A percentile compares a stretch with the other conserved stretches of the same genome.
Conservation (phyloP, 2,329 filamentous ascomycete species). For the Lasiodiplodia sp. region DNA sequence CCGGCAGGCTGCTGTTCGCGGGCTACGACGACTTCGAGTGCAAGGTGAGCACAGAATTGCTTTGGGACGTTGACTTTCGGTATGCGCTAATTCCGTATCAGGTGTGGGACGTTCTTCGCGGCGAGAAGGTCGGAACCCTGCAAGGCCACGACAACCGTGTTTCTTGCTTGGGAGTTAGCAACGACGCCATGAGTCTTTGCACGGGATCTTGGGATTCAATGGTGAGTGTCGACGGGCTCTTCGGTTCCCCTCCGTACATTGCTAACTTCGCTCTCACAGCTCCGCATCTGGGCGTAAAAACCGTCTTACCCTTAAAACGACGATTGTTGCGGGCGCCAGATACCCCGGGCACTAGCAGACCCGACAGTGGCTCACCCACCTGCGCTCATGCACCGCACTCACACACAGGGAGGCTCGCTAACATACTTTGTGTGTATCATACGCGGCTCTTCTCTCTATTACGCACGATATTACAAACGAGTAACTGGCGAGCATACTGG, state of each 20-base stretch:
- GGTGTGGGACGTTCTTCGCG: constrained; percentile 98
- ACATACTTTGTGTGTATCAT: constrained; percentile 29
- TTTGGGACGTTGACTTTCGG: constrained; percentile 22
- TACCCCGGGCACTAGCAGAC: constrained; percentile 21
- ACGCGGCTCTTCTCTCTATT: constrained; percentile 21
- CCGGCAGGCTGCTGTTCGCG: constrained; percentile 91
- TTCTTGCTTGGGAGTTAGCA: constrained; percentile 97
- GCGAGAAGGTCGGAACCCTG: constrained; percentile 94
- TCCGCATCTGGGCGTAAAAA: constrained; percentile 60
- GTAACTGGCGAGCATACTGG: constrained; percentile 29
- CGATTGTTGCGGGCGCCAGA: constrained; percentile 24
- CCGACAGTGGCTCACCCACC: constrained; percentile 24
- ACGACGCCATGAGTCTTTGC: constrained; percentile 98
- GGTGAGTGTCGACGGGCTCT: constrained; percentile 65
- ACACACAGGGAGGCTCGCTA: constrained; percentile 16
- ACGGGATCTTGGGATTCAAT: constrained; percentile 99
- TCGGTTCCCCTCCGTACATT: neutral
- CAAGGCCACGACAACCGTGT: constrained; percentile 99
- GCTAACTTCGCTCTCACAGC: constrained; percentile 40
- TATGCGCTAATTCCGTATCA: constrained; percentile 50
- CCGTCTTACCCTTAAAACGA: constrained; percentile 9
- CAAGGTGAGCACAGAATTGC: constrained; percentile 73
- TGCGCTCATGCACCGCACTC: constrained; percentile 34
- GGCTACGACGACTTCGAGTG: constrained; percentile 99
- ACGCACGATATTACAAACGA: constrained; percentile 31